Percentiles rank a stretch among this genome's conserved stretches.
Conservation (phyloP, 1,139 yeast genomes). For the Suhomyces taliae region DNA sequence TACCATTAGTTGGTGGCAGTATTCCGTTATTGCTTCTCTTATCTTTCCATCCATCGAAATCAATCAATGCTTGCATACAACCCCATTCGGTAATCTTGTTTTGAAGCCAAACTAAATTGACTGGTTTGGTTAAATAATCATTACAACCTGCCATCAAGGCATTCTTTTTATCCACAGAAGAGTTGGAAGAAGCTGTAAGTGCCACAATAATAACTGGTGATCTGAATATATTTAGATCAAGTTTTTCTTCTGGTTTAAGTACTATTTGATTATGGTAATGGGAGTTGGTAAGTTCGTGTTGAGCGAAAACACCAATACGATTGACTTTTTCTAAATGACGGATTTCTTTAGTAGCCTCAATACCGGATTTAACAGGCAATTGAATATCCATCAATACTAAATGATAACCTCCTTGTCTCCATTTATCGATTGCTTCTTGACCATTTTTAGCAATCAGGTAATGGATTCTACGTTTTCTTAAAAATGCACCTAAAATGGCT, state of each 20-base stretch:
- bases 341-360: constrained; percentile 89
- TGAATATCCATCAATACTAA: constrained; percentile 93
- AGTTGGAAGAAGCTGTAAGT: constrained; percentile 80
- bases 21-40: constrained; percentile 16
- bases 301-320: constrained; percentile 77
- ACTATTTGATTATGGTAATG: constrained; percentile 21
- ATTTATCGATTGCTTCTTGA: constrained; percentile 85
- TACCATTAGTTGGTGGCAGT: neutral
- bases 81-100: constrained; percentile 97
- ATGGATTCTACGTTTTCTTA: constrained; percentile 81
- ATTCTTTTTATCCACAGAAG: constrained; percentile 83
- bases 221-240: constrained; percentile 64
- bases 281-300: constrained; percentile 33
- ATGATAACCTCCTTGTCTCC: constrained; percentile 92
- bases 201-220: constrained; percentile 97
- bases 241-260: constrained; percentile 42
- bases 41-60: constrained; percentile 88
- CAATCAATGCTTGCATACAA: constrained; percentile 95
- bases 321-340: constrained; percentile 79
- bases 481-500: constrained; percentile 88
- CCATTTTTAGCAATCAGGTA: constrained; percentile 90
- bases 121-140: constrained; percentile 96
- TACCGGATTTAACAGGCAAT: constrained; percentile 88
- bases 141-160: constrained; percentile 97
- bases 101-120: constrained; percentile 89